Percentiles rank a stretch among this genome's conserved stretches.
phyloP scores from a whole-genome alignment of 2,329 filamentous ascomycete species.

The Albifimbria verrucaria region DNA sequence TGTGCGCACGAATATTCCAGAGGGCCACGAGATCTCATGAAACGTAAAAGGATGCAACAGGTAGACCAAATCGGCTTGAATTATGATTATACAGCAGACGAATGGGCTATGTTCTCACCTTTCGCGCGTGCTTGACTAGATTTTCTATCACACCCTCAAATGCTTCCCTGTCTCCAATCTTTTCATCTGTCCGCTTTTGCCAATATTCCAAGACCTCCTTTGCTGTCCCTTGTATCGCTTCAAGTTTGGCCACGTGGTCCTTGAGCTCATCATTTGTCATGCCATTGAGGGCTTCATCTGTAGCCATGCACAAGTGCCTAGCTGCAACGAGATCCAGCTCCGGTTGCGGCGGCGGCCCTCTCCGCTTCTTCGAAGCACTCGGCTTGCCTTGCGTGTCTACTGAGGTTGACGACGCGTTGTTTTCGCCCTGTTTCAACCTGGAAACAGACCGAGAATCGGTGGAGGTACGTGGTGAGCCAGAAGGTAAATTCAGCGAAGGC shows the following conservation, averaged over 20 bases:
- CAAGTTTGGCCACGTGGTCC: conserved; percentile 66
- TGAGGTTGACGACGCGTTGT: conserved; percentile 55
- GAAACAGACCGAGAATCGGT: conserved; percentile 49
- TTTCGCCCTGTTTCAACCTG: conserved; percentile 42
- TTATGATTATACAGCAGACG: conserved; percentile 6
- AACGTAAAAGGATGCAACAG: conserved; percentile 15
- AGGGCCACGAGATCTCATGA: conserved; percentile 17
- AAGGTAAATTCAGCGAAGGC: conserved; percentile 76
- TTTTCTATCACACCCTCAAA: conserved; percentile 98
- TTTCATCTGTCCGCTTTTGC: conserved; percentile 80
- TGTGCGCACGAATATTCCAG: conserved; percentile 3
- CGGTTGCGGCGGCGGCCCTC: conserved; percentile 65
- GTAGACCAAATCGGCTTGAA: conserved; percentile 17
- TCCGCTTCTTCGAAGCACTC: conserved; percentile 40
- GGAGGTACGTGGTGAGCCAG: conserved; percentile 52
- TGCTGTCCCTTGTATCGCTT: conserved; percentile 67
- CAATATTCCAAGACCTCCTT: conserved; percentile 83
- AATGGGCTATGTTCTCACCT: conserved; percentile 66
- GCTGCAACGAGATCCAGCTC: conserved; percentile 77
- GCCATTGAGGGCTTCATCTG: conserved; percentile 75
- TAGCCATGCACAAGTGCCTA: conserved; percentile 76
- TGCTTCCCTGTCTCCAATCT: conserved; percentile 85
- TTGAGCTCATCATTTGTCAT: conserved; percentile 76
- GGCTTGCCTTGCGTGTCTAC: conserved; percentile 57
- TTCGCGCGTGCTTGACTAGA: conserved; percentile 84